Evolutionary conservation across 768 basidiomycete genomes (phyloP).

Genomic region (Naganishia friedmannii): DNA sequence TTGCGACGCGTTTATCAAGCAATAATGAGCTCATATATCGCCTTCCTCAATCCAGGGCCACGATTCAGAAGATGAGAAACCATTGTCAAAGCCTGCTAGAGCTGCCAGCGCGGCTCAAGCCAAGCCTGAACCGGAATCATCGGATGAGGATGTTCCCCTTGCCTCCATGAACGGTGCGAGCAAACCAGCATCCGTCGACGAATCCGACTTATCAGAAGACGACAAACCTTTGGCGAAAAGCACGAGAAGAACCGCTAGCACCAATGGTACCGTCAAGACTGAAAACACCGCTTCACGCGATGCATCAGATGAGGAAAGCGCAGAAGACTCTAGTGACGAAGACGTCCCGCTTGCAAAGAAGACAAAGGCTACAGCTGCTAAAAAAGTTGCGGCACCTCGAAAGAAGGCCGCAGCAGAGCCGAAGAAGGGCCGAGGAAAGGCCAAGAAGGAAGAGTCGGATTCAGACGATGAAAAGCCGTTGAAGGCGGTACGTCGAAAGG

Average conservation of each 20-base stretch:
- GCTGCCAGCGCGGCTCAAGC: background rate
- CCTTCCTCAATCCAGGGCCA: background rate
- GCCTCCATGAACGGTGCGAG: background rate
- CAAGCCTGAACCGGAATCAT: slow-evolving; percentile 21
- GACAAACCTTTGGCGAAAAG: slow-evolving; percentile 21
- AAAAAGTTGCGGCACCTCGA: background rate
- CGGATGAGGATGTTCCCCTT: slow-evolving; percentile 30
- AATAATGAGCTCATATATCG: background rate
- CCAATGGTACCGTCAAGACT: slow-evolving; percentile 9
- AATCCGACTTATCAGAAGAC: slow-evolving; percentile 18
- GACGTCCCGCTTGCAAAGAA: slow-evolving; percentile 30
- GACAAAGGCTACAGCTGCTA: slow-evolving; percentile 1
- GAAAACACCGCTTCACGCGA: slow-evolving; percentile 11
- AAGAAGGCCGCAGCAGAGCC: slow-evolving; percentile 25
- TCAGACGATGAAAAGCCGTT: slow-evolving; percentile 24
- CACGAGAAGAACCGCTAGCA: slow-evolving; percentile 11
- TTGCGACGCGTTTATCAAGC: background rate
- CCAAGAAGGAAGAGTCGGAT: slow-evolving; percentile 19
- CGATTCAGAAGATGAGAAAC: slow-evolving; percentile 29
- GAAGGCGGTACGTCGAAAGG: slow-evolving; percentile 4
- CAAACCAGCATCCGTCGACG: slow-evolving; percentile 11
- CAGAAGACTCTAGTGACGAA: slow-evolving; percentile 12
- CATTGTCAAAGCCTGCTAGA: slow-evolving; percentile 7
- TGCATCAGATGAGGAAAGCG: background rate
- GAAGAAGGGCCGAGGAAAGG: slow-evolving; percentile 9